Evolutionary conservation across 345 rosid species (phyloP), one percentile per base, ranked within the genome.

Genomic region (Turritis glabra): DNA sequence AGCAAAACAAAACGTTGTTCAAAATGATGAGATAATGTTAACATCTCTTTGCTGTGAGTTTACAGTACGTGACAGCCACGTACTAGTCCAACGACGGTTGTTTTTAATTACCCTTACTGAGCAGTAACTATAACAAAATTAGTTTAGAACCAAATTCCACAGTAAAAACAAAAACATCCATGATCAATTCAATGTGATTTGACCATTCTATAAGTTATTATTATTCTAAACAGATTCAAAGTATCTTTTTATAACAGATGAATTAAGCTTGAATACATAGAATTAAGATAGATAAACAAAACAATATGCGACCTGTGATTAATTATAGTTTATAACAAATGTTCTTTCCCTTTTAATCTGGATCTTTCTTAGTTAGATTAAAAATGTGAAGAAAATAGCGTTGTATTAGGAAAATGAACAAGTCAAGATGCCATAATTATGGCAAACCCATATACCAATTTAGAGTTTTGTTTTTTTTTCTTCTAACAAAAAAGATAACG

Each of bases 51-150:
- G 60, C 72, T 77, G 76, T 77, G 76, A 64, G 59, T 47, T 44
- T 71, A 40, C 68, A 71, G 63, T 77, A 57, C 63, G 77, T 77
- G 80, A 77, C 77, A 46, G 60, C 76, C 76, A 77, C 72, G 60
- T 77, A 22, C 43, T 56, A 47, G 11, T 35, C 27, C 25, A 55
- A 21, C 15, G 9, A 41, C 26, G 37, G 33, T 69, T 76, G 44
- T 69, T 69, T 48, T 13, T 3, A 8, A 5, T 48, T 48, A 56
- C 47, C 1, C 12, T 18, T 1, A 75, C 55, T 35, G 29, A 7
- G 1, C 35, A 26, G 74, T 75, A 67, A 59, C 63, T 60, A 38
- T 27, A 54, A 46, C 9, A 17, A 43, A 43, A 11, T 71, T 55
- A 41, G 30, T 17, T 4, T 57, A 7, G 14, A 41, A 14, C 43